Conservation (phyloP, 1,139 yeast species). For the Kodamaea derodonti region DNA sequence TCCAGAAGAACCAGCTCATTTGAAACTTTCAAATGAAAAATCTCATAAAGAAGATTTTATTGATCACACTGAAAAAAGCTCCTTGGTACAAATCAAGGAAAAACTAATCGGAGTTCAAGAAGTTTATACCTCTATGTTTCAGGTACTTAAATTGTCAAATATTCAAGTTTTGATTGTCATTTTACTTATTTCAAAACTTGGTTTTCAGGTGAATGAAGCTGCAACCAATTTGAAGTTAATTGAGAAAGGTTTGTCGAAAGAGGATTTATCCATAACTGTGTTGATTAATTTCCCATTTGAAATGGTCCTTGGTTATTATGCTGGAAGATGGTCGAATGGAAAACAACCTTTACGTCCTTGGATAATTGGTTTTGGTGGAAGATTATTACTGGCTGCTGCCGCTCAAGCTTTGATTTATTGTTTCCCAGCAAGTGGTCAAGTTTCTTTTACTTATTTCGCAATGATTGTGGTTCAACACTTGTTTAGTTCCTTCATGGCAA, state of each 20-base stretch:
- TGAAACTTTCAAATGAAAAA: conserved; percentile 27
- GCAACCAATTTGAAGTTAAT: conserved; percentile 88
- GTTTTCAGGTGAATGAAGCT: conserved; percentile 93
- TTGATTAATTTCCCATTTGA: conserved; percentile 95
- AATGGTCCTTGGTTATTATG: conserved; percentile 89
- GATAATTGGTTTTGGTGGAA: conserved; percentile 85
- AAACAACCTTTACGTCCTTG: conserved; percentile 75
- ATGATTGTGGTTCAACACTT: conserved; percentile 78
- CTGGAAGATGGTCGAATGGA: conserved; percentile 91
- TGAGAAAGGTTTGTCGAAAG: conserved; percentile 92
- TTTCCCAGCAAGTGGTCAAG: conserved; percentile 62
- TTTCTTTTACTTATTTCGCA: conserved; percentile 52
- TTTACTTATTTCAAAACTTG: conserved; percentile 79
- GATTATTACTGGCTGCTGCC: conserved; percentile 68
- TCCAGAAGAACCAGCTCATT: conserved; percentile 64
- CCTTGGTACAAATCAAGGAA: conserved; percentile 3
- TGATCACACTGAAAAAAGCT: conserved; percentile 11
- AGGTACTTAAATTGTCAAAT: conserved; percentile 71
- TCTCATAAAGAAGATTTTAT: conserved; percentile 9
- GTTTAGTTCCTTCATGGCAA: conserved; percentile 85
- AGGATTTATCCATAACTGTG: conserved; percentile 89
- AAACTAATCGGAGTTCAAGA: conserved; percentile 20
- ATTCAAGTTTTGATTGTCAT: conserved; percentile 72
- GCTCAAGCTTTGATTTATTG: conserved; percentile 71
- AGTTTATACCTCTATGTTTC: conserved; percentile 75